Base-by-base conservation (phyloP, 345 rosid genomes). In the Lumnitzera littorea region DNA sequence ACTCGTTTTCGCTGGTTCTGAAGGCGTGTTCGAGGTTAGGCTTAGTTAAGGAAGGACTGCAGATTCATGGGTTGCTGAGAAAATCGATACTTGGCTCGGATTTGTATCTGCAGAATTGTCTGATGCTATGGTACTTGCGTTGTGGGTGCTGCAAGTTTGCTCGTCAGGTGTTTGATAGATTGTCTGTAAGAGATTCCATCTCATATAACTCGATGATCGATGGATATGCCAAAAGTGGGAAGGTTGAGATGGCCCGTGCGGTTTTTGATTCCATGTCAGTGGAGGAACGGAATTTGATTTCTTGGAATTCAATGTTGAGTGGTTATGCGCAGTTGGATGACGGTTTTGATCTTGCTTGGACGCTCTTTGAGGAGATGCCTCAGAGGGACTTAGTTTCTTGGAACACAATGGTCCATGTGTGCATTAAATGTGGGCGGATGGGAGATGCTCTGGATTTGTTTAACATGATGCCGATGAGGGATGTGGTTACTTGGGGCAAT, bases 221-320 rank as follows among this genome's bases (percentile, higher is more conserved):
- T 51, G 80, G 82, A 11, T 81, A 82, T 67, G 81, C 77, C 0
- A 85, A 83, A 53, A n/a, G 62, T 46, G 89, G 89, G 50, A 53
- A 62, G 60, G 53, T 80, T 56, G 80, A 74, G 20, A 61, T 73
- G 0, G 91, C 88, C 0, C 17, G 70, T 29, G 78, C 51, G 50
- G 15, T 83, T 70, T 88, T 83, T 47, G 77, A 78, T 50, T 69
- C 27, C 31, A 81, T 85, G 91, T 76, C 86, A 0, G 13, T 16
- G 0, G 67, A 64, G 60, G 64, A 55, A 71, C 80, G 60, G 66
- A 85, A 80, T 65, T 51, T 81, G 62, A 75, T 81, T 23, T 56
- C 89, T 20, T 88, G 89, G 96, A 85, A 85, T 70, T 80, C 76
- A n/a, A 70, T 88, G 74, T 64, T 88, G n/a, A 64, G 78, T 11